Evolutionary conservation across 176 grass and related monocot genomes (phyloP), one percentile per base, ranked within the genome.

Genomic region (Alloteropsis semialata): DNA sequence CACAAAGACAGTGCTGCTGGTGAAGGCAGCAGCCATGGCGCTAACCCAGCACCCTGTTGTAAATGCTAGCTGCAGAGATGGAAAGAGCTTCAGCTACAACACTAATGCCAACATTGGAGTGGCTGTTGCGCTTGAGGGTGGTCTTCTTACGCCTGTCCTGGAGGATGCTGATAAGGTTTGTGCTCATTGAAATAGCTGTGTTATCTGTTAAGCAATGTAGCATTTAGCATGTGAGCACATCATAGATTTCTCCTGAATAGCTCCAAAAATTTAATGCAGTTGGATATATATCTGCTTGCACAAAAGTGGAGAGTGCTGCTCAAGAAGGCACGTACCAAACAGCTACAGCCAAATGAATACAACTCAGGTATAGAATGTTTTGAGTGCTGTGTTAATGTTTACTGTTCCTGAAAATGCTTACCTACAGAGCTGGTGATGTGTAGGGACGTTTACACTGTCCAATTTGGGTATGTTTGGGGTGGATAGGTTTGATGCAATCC

Each of bases 381-480:
- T 25, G 4, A 38, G 12, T 48, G 24, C 1, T 57, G 16, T 79
- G 19, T 78, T 65, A 18, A 46, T 32, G 24, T 18, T 30, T 36
- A 1, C 7, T 82, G 15, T 76, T 80, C 55, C 79, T 27, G 22
- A n/a, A 80, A 58, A 87, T 48, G 21, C 27, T 92, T 75, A 83
- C 15, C 42, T 79, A 46, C 42, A 34, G 44, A 62, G 29, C 51
- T 86, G 65, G 34, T 75, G 39, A 30, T 90, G 14, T 84, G 22
- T 74, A 99, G 96, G 96, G 30, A 93, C 93, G 10, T 98, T 96
- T 98, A 89, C 91, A 2, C 74, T 99, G 4, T 99, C 96, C 22
- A 99, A 99, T 88, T 76, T 99, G 68, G 91, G 93, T 90, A 96
- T 96, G 96, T 99, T 96, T 92, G 96, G 96, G 17, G 93, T 99